Percentiles rank a stretch among this genome's conserved stretches.
These are phyloP conservation scores for Suhomyces tanzawaensis DNA, from an alignment of 805 yeast species.

Conservation along the genomic window DNA sequence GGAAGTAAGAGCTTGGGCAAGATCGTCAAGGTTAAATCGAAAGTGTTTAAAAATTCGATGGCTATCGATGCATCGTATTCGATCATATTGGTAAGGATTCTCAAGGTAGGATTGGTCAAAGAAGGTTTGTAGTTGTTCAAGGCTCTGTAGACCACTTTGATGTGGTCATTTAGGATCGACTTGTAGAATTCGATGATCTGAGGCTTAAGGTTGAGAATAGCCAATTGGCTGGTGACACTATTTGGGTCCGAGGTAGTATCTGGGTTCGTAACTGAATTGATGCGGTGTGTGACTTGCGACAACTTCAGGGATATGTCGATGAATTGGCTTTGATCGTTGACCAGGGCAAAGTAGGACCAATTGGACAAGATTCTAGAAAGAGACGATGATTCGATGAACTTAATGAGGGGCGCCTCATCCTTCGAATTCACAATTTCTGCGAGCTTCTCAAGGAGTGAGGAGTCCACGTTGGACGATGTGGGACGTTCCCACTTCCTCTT, in stretches of 20 bases:
- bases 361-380: constrained; percentile 33
- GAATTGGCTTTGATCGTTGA: constrained; percentile 52
- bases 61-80: constrained; percentile 48
- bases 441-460: constrained; percentile 13
- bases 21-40: constrained; percentile 64
- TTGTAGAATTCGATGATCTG: constrained; percentile 40
- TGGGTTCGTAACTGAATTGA: constrained; percentile 14
- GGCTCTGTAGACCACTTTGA: constrained; percentile 66
- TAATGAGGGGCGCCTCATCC: constrained; percentile 15
- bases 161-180: constrained; percentile 52
- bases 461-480: constrained; percentile 13
- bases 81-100: constrained; percentile 53
- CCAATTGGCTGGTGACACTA: constrained; percentile 6
- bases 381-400: constrained; percentile 27
- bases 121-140: constrained; percentile 57
- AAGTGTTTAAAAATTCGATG: constrained; percentile 57
- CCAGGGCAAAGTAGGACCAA: constrained; percentile 44
- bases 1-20: constrained; percentile 64
- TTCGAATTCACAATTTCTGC: constrained; percentile 9
- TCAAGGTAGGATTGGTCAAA: constrained; percentile 60
- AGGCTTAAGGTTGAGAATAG: constrained; percentile 15
- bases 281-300: constrained; percentile 23
- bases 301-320: constrained; percentile 44
- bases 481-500: constrained; percentile 6
- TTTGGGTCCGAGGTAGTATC: neutral